A percentile compares a stretch with the other conserved stretches of the same genome.
These are phyloP conservation scores for Kernera saxatilis DNA, from an alignment of 345 rosid genomes.

Conservation along the genomic window DNA sequence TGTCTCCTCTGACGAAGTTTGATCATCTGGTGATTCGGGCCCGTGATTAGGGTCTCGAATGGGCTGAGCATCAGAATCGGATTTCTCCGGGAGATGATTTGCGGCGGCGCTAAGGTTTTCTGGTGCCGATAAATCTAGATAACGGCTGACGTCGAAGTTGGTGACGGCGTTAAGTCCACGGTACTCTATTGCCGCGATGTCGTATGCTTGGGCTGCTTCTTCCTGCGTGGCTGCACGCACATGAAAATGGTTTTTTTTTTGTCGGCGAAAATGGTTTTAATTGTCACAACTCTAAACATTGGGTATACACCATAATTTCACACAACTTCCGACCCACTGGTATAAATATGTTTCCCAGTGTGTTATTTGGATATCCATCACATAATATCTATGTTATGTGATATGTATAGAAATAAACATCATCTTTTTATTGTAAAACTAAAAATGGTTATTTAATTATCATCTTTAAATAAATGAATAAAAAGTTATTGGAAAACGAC, in stretches of 20 bases:
- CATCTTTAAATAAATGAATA: background rate
- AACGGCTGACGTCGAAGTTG: slow-evolving; percentile 84
- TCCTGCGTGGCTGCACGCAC: slow-evolving; percentile 87
- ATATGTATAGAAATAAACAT: background rate
- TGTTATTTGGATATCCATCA: background rate
- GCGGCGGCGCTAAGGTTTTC: background rate
- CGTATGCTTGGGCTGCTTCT: slow-evolving; percentile 93
- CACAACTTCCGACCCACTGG: background rate
- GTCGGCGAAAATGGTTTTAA: too few relatives aligned
- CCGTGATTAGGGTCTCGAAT: background rate
- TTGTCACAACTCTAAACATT: background rate
- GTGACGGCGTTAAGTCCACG: slow-evolving; percentile 95
- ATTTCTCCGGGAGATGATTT: background rate
- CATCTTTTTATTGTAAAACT: background rate
- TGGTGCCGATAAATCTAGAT: slow-evolving; percentile 22
- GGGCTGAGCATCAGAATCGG: background rate
- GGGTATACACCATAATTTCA: background rate
- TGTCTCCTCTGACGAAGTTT: slow-evolving; percentile 44
- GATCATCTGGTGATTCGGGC: background rate
- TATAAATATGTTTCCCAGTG: background rate
- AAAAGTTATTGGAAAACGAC: background rate
- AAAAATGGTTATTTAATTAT: background rate
- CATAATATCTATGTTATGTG: background rate
- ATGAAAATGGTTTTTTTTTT: too few relatives aligned
- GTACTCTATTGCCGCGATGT: slow-evolving; percentile 89